phyloP scores from a whole-genome alignment of 2,329 filamentous ascomycete genomes.

The Epichloe coenophiala region DNA sequence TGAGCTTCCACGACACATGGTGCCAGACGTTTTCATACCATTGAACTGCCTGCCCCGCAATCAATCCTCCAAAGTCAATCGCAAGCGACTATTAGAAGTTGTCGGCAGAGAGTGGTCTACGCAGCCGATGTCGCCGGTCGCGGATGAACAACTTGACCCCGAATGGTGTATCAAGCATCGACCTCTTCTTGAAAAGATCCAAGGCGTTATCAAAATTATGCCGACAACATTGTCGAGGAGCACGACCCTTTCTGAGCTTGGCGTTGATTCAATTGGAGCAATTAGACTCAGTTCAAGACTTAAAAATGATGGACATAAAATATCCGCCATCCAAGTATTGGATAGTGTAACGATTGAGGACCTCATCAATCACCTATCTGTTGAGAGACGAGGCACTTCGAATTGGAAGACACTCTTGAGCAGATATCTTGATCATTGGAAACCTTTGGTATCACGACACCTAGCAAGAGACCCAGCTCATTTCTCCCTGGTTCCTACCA shows the following conservation, averaged over 20 bases:
- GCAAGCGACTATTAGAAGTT: neutral
- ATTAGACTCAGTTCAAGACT: neutral
- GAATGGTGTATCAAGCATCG: neutral
- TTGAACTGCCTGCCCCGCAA: neutral
- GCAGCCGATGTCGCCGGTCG: neutral
- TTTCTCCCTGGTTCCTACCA: neutral
- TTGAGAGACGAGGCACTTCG: neutral
- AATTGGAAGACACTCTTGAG: neutral
- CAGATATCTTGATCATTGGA: neutral
- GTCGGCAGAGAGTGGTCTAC: neutral
- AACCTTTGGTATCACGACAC: neutral
- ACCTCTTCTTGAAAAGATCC: neutral
- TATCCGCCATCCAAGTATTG: neutral
- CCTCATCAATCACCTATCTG: neutral
- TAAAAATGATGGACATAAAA: neutral
- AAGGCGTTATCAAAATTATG: neutral
- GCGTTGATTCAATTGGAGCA: neutral
- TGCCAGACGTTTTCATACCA: neutral
- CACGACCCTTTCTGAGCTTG: neutral
- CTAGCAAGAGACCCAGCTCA: neutral
- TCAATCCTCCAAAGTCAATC: neutral
- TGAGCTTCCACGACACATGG: neutral
- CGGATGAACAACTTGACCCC: neutral
- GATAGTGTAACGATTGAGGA: neutral
- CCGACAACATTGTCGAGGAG: neutral